Conservation (phyloP, 176 grass and related monocot species). For the Olyra latifolia region DNA sequence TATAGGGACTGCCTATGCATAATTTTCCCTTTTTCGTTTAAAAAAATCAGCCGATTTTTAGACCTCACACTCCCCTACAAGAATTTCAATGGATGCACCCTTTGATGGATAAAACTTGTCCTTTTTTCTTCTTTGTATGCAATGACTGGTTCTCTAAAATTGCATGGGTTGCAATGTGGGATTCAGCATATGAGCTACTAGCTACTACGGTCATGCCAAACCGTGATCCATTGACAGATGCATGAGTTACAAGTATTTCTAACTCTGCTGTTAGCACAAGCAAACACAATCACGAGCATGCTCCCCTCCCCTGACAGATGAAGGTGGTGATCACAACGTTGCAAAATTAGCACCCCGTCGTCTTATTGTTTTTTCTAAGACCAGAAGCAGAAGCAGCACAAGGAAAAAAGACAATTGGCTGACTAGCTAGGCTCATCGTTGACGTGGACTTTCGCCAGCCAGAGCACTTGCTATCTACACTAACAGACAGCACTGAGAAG, state of each 20-base stretch:
- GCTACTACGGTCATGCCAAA: background rate
- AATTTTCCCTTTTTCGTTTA: too few species aligned
- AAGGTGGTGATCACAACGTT: background rate
- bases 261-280: background rate
- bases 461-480: conserved; percentile 2
- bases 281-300: background rate
- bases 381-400: background rate
- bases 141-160: too few species aligned
- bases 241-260: too few species aligned
- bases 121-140: too few species aligned
- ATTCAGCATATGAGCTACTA: background rate
- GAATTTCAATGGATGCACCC: background rate
- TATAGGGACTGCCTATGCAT: background rate
- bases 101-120: background rate
- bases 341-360: background rate
- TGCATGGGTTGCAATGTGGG: too few species aligned
- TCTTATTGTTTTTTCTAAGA: conserved; percentile 18
- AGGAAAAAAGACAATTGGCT: background rate
- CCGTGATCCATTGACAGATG: background rate
- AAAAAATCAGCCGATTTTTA: too few species aligned
- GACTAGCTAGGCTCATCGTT: background rate
- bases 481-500: background rate
- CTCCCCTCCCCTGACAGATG: conserved; percentile 15
- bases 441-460: conserved; percentile 7
- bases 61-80: background rate